Evolutionary conservation across 2,329 filamentous ascomycete species (phyloP), one percentile per base, ranked within the genome.

Genomic region (Teratosphaeria viscida): DNA sequence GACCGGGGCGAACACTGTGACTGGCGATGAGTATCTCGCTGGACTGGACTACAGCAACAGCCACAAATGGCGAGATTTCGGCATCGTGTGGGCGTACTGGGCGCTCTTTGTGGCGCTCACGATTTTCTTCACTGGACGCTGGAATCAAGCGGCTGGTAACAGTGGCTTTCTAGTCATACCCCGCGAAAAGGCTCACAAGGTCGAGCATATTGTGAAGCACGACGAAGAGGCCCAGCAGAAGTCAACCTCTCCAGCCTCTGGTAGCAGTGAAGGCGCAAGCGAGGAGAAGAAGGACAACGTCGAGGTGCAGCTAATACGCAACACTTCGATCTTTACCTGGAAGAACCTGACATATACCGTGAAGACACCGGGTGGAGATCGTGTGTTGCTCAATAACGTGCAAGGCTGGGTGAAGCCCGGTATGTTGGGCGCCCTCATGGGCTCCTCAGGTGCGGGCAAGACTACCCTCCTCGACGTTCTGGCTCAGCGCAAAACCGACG

Each of bases 391-490:
- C 34, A 76, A 77, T 57, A 74, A 78, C 26, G 70, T 81, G 7
- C 77, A 73, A 64, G 79, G 79, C 0, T 81, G 76, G 59, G 78
- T 81, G 26, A 74, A 77, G 59, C 78, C 79, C 0, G 79, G 79
- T 7, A 73, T 77, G 55, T 62, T 81, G 27, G 80, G 77, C 5
- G 79, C 79, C 6, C 65, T 81, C 49, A 81, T 80, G 78, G 79
- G 78, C 3, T 77, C 78, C 14, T 82, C 79, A 2, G 82, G 82
- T n/a, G 90, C 90, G 4, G 90, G 90, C 55, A 95, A 95, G 76
- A 94, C 90, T 0, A 95, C 90, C 0, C 77, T 95, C 0, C 77
- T 95, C 2, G 89, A 95, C 67, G 88, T 92, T 0, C 77, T 95
- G 11, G 84, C 85, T 1, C 76, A 80, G 5, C 75, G 85, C 59